Percentiles rank a stretch among this genome's conserved stretches.
Evolutionary conservation across 2,329 filamentous ascomycete species (phyloP).

Genomic region (Neospermospora avenae): DNA sequence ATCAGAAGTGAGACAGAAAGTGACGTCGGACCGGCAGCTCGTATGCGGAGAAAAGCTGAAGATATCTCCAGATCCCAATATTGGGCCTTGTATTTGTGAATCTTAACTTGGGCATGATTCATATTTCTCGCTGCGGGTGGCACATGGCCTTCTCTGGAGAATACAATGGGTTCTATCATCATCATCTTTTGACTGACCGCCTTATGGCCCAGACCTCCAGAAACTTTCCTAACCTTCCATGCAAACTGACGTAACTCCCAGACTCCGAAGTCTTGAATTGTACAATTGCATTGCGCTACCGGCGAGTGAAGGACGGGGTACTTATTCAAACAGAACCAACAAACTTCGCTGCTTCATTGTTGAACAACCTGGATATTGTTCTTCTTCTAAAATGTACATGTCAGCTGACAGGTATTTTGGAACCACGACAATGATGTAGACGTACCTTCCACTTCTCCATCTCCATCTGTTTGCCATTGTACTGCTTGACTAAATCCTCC

Average conservation of each 20-base stretch:
- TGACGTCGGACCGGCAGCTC: conserved; percentile 28
- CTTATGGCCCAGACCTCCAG: conserved; percentile 22
- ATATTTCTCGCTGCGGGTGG: conserved; percentile 19
- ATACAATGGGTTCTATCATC: conserved; percentile 7
- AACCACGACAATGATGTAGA: conserved; percentile 10
- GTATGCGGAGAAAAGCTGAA: conserved; percentile 19
- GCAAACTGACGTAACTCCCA: conserved; percentile 27
- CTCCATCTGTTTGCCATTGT: conserved; percentile 90
- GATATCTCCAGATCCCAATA: neutral
- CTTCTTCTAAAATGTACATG: conserved; percentile 62
- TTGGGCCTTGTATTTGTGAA: neutral
- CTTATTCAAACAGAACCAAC: neutral
- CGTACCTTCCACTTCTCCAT: conserved; percentile 98
- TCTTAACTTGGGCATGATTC: neutral
- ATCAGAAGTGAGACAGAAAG: conserved; percentile 16
- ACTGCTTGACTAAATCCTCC: conserved; percentile 93
- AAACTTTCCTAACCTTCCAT: conserved; percentile 16
- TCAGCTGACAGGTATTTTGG: conserved; percentile 16
- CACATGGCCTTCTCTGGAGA: conserved; percentile 22
- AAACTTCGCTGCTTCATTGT: conserved; percentile 47
- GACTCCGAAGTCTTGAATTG: conserved; percentile 5
- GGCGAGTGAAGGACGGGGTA: neutral
- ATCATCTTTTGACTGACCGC: conserved; percentile 23
- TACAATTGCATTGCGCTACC: neutral
- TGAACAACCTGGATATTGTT: conserved; percentile 86